These are phyloP conservation scores for Gloeopeniophorella convolvens DNA, from an alignment of 768 basidiomycete species.

Conservation along the genomic window DNA sequence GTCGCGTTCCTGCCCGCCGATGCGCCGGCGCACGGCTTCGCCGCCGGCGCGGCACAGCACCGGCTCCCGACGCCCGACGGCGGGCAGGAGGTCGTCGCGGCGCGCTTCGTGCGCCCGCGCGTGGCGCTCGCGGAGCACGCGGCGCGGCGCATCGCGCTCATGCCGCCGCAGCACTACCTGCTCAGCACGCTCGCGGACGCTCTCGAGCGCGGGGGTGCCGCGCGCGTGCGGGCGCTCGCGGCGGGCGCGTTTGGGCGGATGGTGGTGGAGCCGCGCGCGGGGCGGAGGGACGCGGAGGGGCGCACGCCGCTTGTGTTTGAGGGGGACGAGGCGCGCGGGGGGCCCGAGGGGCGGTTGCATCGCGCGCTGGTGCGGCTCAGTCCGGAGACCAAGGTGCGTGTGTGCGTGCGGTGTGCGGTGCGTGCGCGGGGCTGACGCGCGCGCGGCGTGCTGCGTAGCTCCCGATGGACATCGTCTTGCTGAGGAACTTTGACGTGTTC, in stretches of 20 bases:
- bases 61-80: conserved; percentile 63
- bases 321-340: conserved; percentile 64
- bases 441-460: conserved; percentile 30
- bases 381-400: conserved; percentile 43
- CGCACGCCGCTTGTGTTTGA: conserved; percentile 52
- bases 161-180: conserved; percentile 75
- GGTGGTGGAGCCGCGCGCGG: conserved; percentile 47
- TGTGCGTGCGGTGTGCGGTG: background rate
- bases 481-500: conserved; percentile 64
- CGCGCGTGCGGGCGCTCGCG: conserved; percentile 41
- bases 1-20: conserved; percentile 51
- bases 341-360: conserved; percentile 52
- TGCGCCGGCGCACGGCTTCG: conserved; percentile 42
- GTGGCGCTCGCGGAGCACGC: conserved; percentile 47
- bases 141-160: conserved; percentile 46
- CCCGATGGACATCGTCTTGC: conserved; percentile 43
- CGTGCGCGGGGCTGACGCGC: background rate
- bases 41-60: conserved; percentile 49
- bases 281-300: conserved; percentile 36
- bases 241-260: conserved; percentile 52
- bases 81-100: conserved; percentile 60
- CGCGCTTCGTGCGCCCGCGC: conserved; percentile 56
- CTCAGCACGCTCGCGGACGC: conserved; percentile 53
- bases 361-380: conserved; percentile 44
- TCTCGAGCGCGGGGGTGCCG: conserved; percentile 40